phyloP scores from a whole-genome alignment of 164 flowering plant genomes.

The Sedum album region DNA sequence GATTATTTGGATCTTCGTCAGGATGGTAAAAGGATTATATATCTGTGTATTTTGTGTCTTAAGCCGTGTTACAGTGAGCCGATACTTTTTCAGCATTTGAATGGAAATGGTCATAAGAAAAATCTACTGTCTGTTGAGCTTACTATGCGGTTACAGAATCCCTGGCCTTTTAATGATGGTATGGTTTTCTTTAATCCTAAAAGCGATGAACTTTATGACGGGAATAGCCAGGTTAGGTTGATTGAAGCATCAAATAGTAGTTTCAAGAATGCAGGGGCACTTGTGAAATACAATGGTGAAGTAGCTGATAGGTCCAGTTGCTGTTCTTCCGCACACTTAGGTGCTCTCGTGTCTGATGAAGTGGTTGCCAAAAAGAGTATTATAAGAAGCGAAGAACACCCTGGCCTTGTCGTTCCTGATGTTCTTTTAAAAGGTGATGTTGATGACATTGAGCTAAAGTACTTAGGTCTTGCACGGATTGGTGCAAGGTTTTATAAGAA shows the following conservation, averaged over 20 bases:
- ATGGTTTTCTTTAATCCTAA: slow-evolving; percentile 55
- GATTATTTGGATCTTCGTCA: slow-evolving; percentile 68
- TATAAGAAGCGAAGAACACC: slow-evolving; percentile 12
- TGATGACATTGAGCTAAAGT: slow-evolving; percentile 34
- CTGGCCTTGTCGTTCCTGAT: slow-evolving; percentile 43
- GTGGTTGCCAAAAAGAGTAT: slow-evolving; percentile 5
- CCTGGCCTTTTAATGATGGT: slow-evolving; percentile 97
- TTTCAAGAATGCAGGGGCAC: slow-evolving; percentile 21
- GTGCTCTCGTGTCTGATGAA: background rate
- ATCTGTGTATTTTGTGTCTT: slow-evolving; percentile 77
- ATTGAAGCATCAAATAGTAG: slow-evolving; percentile 17
- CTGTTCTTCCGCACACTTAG: background rate
- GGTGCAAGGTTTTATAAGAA: slow-evolving; percentile 42
- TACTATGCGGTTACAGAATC: slow-evolving; percentile 60
- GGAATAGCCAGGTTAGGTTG: slow-evolving; percentile 16
- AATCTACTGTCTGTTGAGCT: slow-evolving; percentile 49
- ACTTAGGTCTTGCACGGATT: slow-evolving; percentile 58
- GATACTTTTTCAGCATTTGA: slow-evolving; percentile 54
- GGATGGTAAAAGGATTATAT: slow-evolving; percentile 59
- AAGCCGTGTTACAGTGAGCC: slow-evolving; percentile 70
- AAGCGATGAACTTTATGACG: slow-evolving; percentile 21
- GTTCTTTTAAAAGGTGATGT: slow-evolving; percentile 45
- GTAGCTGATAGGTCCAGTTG: background rate
- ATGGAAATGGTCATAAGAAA: slow-evolving; percentile 55
- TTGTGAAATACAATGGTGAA: slow-evolving; percentile 23